Evolutionary conservation across 768 basidiomycete genomes (phyloP), one percentile per base, ranked within the genome.

Genomic region (Plicaturopsis crispa): DNA sequence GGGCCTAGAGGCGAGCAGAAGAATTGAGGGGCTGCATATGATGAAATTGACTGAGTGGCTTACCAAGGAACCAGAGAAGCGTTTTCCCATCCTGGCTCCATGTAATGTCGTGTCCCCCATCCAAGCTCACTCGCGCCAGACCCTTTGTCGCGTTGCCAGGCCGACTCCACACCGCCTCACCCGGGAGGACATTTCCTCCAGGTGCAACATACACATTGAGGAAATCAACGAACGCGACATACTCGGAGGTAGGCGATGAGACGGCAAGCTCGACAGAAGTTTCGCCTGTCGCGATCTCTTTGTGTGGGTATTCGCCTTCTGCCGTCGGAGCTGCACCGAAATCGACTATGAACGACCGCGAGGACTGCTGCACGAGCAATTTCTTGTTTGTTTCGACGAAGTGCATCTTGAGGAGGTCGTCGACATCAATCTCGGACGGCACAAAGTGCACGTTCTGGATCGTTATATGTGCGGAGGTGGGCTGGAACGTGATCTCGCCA

Each of bases 41-140:
- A 24, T 8, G 30, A 44, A 18, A 36, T 17, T 40, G 14, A 28
- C 14, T 28, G 14, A 14, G 8, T 8, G 14, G 8, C 65, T 32
- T 51, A 82, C 84, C 84, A 21, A 86, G 65, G 56, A 86, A 72
- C 84, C 84, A 86, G 44, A 83, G 81, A 23, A 85, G 39, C 22
- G 62, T 75, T 38, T 66, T 72, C 13, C 84, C 83, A 51, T 84
- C 78, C 8, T 68, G 50, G 23, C 73, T 80, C 62, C 73, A 78
- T 2, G 74, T 66, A 24, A 85, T 52, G 50, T 80, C 79, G 48
- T 86, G 84, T 1, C 82, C 84, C 13, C 84, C 84, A 53, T 85
- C 81, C 46, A 82, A 49, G 48, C 83, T 84, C 41, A 85, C 41
- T 23, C 83, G 68, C 3, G 69, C 69, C 40, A 84, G 52, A 2